These are phyloP conservation scores for Pseudogymnoascus sp. DNA, from an alignment of 2,329 filamentous ascomycete genomes.

Conservation along the genomic window DNA sequence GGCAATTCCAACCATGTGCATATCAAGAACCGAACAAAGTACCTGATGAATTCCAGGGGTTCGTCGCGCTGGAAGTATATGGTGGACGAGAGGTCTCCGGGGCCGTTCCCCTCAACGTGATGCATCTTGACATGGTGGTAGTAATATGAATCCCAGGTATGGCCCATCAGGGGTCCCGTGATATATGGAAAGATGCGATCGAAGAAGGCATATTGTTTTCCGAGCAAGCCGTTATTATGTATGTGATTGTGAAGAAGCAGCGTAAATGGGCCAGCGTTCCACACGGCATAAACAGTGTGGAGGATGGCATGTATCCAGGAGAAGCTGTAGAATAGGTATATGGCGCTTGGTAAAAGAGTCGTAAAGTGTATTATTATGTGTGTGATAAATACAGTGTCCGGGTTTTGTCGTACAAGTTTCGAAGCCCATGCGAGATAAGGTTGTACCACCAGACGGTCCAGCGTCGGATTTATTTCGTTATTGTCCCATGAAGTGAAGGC, in stretches of 20 bases:
- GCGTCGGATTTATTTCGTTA: conserved; percentile 33
- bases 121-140: conserved; percentile 85
- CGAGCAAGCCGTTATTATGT: conserved; percentile 63
- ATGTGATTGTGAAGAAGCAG: conserved; percentile 82
- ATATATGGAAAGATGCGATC: conserved; percentile 66
- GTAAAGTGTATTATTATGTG: conserved; percentile 65
- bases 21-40: conserved; percentile 66
- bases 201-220: conserved; percentile 45
- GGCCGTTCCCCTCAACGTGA: conserved; percentile 74
- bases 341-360: conserved; percentile 62
- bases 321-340: conserved; percentile 58
- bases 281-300: conserved; percentile 58
- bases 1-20: conserved; percentile 70
- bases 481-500: conserved; percentile 46
- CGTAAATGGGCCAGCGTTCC: conserved; percentile 67
- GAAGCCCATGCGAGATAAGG: conserved; percentile 53
- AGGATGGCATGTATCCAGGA: conserved; percentile 58
- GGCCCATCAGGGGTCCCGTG: conserved; percentile 68
- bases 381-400: conserved; percentile 71
- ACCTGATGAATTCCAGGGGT: conserved; percentile 57
- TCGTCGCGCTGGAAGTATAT: conserved; percentile 69
- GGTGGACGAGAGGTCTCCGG: conserved; percentile 67
- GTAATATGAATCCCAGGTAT: conserved; percentile 79
- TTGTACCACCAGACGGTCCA: conserved; percentile 45
- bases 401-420: conserved; percentile 52